Evolutionary conservation across 306 rosid species (phyloP).

Genomic region (Arachis hypogaea): DNA sequence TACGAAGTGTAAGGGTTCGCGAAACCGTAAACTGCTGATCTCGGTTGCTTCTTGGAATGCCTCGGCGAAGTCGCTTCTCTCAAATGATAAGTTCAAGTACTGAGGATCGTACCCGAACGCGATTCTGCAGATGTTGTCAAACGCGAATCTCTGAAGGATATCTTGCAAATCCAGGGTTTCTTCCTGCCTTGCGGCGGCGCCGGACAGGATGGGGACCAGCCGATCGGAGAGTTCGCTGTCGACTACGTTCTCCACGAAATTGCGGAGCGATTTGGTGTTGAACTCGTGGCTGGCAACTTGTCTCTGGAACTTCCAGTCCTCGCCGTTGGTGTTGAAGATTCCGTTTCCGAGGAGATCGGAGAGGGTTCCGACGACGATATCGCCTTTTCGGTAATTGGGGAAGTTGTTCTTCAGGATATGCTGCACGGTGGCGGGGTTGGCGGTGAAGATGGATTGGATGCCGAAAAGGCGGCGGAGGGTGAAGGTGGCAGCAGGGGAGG

Average conservation of each 20-base stretch:
- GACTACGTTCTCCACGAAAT: conserved; percentile 71
- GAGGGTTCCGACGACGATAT: neutral
- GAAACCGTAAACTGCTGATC: conserved; percentile 50
- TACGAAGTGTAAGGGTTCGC: conserved; percentile 5
- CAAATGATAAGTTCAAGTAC: conserved; percentile 50
- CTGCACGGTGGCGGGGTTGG: conserved; percentile 62
- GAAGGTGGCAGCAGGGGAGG: conserved; percentile 63
- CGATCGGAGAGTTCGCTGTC: conserved; percentile 61
- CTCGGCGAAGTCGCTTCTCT: conserved; percentile 47
- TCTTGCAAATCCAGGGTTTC: conserved; percentile 65
- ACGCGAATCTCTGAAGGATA: conserved; percentile 70
- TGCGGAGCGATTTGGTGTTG: conserved; percentile 58
- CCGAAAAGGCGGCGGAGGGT: conserved; percentile 34
- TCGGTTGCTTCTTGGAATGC: conserved; percentile 56
- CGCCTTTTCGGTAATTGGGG: conserved; percentile 57
- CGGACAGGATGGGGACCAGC: conserved; percentile 56
- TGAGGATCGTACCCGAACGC: conserved; percentile 74
- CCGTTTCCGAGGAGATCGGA: conserved; percentile 68
- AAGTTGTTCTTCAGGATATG: conserved; percentile 74
- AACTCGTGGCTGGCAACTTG: conserved; percentile 66
- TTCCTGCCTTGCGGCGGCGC: conserved; percentile 1
- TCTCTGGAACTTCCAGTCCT: conserved; percentile 69
- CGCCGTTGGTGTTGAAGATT: conserved; percentile 64
- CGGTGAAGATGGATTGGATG: conserved; percentile 43
- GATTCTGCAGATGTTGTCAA: conserved; percentile 72